Conservation (phyloP, 1,284 basidiomycete genomes). For the Sporisorium reilianum region DNA sequence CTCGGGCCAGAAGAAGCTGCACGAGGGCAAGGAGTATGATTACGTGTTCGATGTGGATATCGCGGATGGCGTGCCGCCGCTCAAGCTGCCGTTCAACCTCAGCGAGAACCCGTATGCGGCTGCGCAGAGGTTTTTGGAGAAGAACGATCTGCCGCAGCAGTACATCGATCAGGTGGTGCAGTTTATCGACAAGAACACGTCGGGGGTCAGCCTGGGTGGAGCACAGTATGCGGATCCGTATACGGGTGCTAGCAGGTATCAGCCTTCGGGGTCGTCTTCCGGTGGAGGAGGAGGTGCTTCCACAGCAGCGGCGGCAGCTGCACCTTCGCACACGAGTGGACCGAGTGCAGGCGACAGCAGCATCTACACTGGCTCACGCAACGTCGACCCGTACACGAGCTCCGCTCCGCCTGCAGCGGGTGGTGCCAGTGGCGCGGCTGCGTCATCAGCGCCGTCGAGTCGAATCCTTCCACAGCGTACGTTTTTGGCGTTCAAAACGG, state of each 20-base stretch:
- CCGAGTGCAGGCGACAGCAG: conserved; percentile 56
- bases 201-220: conserved; percentile 76
- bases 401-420: conserved; percentile 52
- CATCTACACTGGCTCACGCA: conserved; percentile 70
- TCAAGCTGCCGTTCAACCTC: conserved; percentile 91
- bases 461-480: conserved; percentile 55
- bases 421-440: conserved; percentile 23
- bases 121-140: conserved; percentile 87
- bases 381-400: conserved; percentile 55
- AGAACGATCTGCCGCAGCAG: conserved; percentile 82
- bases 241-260: conserved; percentile 82
- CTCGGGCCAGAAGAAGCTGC: conserved; percentile 84
- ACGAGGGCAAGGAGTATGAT: conserved; percentile 91
- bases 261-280: conserved; percentile 66
- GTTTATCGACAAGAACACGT: conserved; percentile 93
- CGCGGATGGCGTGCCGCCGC: conserved; percentile 87
- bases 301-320: no score
- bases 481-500: conserved; percentile 82
- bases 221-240: conserved; percentile 87
- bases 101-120: conserved; percentile 88
- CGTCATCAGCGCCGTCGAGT: conserved; percentile 50
- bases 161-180: conserved; percentile 91
- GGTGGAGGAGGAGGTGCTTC: conserved; percentile 5
- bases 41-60: conserved; percentile 99
- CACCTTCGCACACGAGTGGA: conserved; percentile 68